Conservation (phyloP, 2,329 filamentous ascomycete species). For the Pseudogymnoascus sp. region DNA sequence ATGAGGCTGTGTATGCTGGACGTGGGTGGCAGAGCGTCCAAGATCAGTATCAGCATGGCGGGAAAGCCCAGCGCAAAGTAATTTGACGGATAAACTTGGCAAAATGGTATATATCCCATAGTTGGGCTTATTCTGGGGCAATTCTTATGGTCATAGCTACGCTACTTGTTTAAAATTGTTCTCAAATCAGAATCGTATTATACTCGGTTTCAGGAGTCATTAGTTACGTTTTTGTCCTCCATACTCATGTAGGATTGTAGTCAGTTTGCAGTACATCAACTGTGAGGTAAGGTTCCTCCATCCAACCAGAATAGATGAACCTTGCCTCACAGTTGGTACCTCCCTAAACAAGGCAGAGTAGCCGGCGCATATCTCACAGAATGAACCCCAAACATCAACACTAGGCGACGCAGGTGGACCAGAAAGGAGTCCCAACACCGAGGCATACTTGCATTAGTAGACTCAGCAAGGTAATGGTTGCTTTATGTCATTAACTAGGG, state of each 20-base stretch:
- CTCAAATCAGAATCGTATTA: not conserved
- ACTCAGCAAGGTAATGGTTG: too few relatives aligned
- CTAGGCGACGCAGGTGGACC: too few relatives aligned
- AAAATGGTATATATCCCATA: not conserved
- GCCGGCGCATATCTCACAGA: too few relatives aligned
- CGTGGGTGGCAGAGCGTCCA: not conserved
- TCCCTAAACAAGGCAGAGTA: too few relatives aligned
- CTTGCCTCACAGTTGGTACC: too few relatives aligned
- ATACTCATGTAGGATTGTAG: not conserved
- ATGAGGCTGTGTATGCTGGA: slow-evolving; percentile 13
- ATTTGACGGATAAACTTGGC: not conserved
- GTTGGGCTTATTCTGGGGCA: not conserved
- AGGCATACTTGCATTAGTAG: too few relatives aligned
- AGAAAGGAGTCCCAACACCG: too few relatives aligned
- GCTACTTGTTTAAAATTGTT: not conserved
- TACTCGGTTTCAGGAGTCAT: not conserved
- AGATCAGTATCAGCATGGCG: not conserved
- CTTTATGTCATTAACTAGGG: too few relatives aligned
- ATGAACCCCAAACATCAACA: too few relatives aligned
- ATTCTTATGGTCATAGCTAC: not conserved
- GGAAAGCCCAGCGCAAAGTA: not conserved
- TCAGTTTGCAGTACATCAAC: not conserved
- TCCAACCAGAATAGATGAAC: too few relatives aligned
- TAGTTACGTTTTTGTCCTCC: not conserved
- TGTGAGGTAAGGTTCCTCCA: not conserved